phyloP scores from a whole-genome alignment of 73 alveolate species.

The Paramecium sonneborni region DNA sequence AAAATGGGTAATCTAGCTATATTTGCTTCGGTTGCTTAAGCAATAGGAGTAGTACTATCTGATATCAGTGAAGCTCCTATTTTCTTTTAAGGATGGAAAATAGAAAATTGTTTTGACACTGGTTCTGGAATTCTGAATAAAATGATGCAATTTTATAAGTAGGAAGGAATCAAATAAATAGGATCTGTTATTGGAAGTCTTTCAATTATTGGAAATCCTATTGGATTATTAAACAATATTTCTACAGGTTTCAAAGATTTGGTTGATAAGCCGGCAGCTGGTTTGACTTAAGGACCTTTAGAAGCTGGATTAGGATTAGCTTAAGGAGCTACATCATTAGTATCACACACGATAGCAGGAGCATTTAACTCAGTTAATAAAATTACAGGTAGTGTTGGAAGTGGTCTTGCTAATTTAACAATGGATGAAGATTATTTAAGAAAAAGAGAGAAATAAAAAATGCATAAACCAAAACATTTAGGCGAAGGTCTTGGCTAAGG shows the following conservation, averaged over 20 bases:
- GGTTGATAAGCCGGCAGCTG: conserved; percentile 43
- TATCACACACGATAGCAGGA: conserved; percentile 54
- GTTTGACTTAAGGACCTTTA: conserved; percentile 57
- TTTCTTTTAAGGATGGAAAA: conserved; percentile 7
- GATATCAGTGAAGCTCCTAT: conserved; percentile 51
- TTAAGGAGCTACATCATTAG: conserved; percentile 55
- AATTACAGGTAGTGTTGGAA: conserved; percentile 47
- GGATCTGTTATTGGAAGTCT: conserved; percentile 28
- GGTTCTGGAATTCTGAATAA: background rate
- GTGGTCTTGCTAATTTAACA: conserved; percentile 49
- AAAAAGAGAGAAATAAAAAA: conserved; percentile 49
- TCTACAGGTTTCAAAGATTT: conserved; percentile 58
- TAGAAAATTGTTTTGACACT: conserved; percentile 48
- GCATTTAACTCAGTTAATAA: conserved; percentile 62
- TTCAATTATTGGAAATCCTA: conserved; percentile 59
- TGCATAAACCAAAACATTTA: conserved; percentile 31
- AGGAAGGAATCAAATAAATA: conserved; percentile 15
- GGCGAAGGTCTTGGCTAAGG: conserved; percentile 39
- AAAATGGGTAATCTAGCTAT: background rate
- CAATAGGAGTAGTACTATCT: conserved; percentile 47
- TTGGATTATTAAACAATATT: conserved; percentile 55
- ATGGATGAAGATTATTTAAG: conserved; percentile 59
- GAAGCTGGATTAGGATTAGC: conserved; percentile 66
- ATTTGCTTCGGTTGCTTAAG: background rate
- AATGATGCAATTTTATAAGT: background rate